A percentile compares a stretch with the other conserved stretches of the same genome.
Conservation (phyloP, 805 yeast genomes). For the Ogataea pini region DNA sequence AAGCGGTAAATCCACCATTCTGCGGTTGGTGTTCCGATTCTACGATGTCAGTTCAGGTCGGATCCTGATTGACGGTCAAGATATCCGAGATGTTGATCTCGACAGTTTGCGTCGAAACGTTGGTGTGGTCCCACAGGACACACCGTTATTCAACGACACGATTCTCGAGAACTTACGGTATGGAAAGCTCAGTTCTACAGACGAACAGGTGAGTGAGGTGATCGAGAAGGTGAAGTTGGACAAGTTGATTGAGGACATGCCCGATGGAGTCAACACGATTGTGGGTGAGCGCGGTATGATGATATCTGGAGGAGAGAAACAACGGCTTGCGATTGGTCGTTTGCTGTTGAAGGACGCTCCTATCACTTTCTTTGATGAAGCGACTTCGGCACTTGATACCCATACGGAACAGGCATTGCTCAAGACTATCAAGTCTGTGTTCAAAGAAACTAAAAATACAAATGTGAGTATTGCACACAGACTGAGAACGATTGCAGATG, state of each 20-base stretch:
- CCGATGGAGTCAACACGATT: constrained; percentile 80
- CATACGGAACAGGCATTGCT: constrained; percentile 89
- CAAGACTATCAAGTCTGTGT: constrained; percentile 68
- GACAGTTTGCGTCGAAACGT: constrained; percentile 72
- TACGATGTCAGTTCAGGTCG: constrained; percentile 81
- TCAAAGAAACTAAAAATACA: constrained; percentile 60
- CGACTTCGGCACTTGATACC: constrained; percentile 94
- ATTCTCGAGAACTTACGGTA: constrained; percentile 85
- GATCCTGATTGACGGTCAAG: constrained; percentile 85
- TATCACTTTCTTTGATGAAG: constrained; percentile 94
- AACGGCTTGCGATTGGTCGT: constrained; percentile 90
- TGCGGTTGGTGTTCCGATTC: constrained; percentile 82
- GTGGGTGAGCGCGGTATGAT: constrained; percentile 98
- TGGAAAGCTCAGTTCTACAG: constrained; percentile 73
- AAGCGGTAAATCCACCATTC: constrained; percentile 88
- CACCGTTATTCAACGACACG: constrained; percentile 91
- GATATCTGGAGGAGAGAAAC: constrained; percentile 99
- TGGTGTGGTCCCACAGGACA: constrained; percentile 97
- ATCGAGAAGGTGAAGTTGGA: constrained; percentile 72
- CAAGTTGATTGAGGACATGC: constrained; percentile 63
- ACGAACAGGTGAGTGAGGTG: constrained; percentile 66
- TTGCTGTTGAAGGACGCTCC: constrained; percentile 83
- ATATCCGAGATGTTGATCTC: constrained; percentile 70
- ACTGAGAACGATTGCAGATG: constrained; percentile 87
- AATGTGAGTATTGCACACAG: constrained; percentile 93